phyloP scores from a whole-genome alignment of 164 flowering plant species.

The Vitis vinifera region ASM3070453v1 NC_081812.1:18927501-18928000 shows the following conservation, averaged over 20 bases:
- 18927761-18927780: not conserved
- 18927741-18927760: conserved; percentile 1
- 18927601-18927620: conserved; percentile 4
- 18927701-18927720: not conserved
- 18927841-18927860: not conserved
- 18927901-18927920: conserved; percentile 6
- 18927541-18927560: no score
- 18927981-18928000: conserved; percentile 21
- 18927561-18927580: conserved; percentile 1
- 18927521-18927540: no score
- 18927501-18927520: no score
- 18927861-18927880: conserved; percentile 12
- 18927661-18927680: conserved; percentile 41
- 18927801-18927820: conserved; percentile 10
- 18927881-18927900: conserved; percentile 9
- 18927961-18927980: conserved; percentile 14
- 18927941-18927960: conserved; percentile 11
- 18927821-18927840: not conserved
- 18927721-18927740: conserved; percentile 7
- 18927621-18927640: conserved; percentile 7
- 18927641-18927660: conserved; percentile 5
- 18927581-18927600: not conserved
- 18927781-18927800: conserved; percentile 10
- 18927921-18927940: conserved; percentile 14
- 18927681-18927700: conserved; percentile 21